Conservation (phyloP, 2,329 filamentous ascomycete species). For the Penicillium sp. region DNA sequence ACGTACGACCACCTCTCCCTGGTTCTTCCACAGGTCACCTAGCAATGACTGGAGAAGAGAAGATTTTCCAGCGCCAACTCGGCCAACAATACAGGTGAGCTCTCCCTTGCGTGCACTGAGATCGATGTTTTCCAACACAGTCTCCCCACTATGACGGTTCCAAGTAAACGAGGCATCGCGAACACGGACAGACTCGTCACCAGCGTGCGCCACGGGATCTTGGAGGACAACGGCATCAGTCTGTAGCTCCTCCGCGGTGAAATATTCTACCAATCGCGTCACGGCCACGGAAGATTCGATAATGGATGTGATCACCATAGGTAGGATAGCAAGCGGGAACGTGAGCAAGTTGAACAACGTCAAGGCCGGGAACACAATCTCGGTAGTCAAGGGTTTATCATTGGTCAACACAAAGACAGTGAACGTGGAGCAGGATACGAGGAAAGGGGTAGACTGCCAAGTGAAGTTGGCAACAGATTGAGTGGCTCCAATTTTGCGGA, state of each 20-base stretch:
- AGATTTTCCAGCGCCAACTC: slow-evolving; percentile 93
- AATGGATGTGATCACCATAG: slow-evolving; percentile 96
- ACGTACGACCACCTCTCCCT: slow-evolving; percentile 77
- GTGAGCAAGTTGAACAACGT: slow-evolving; percentile 95
- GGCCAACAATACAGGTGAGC: slow-evolving; percentile 85
- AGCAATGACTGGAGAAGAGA: slow-evolving; percentile 85
- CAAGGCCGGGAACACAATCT: slow-evolving; percentile 90
- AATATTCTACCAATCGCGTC: slow-evolving; percentile 76
- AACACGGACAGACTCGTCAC: slow-evolving; percentile 83
- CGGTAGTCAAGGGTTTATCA: slow-evolving; percentile 77
- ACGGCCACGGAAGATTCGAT: slow-evolving; percentile 95
- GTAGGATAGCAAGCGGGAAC: slow-evolving; percentile 88
- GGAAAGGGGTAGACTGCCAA: slow-evolving; percentile 95
- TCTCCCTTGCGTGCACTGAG: slow-evolving; percentile 90
- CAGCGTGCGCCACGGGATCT: slow-evolving; percentile 68
- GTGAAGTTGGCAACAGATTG: slow-evolving; percentile 96
- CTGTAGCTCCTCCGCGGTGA: slow-evolving; percentile 87
- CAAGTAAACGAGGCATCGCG: slow-evolving; percentile 88
- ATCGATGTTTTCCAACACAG: slow-evolving; percentile 76
- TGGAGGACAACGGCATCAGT: slow-evolving; percentile 71
- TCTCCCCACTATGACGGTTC: slow-evolving; percentile 72
- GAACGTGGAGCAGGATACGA: slow-evolving; percentile 96
- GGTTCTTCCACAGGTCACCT: slow-evolving; percentile 86
- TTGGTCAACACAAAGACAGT: slow-evolving; percentile 87
- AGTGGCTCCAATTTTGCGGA: slow-evolving; percentile 91